A percentile compares a stretch with the other conserved stretches of the same genome.
phyloP scores from a whole-genome alignment of 1,284 basidiomycete genomes.

The Pseudozyma thailandica region DNA sequence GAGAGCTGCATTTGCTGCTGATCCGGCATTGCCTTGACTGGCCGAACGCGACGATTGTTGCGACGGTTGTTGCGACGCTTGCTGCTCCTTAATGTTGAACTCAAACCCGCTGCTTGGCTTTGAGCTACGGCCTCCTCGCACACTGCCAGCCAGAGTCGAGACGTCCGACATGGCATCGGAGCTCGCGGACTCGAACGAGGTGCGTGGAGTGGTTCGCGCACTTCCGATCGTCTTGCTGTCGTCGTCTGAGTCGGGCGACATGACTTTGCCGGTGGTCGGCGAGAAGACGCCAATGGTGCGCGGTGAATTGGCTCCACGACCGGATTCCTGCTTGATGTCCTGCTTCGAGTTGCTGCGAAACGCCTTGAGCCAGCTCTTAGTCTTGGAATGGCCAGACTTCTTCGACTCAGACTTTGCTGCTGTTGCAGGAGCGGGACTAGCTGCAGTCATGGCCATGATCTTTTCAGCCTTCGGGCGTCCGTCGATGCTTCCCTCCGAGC shows the following conservation, averaged over 20 bases:
- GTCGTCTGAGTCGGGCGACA: slow-evolving; percentile 46
- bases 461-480: slow-evolving; percentile 55
- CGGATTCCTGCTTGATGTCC: slow-evolving; percentile 6
- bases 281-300: slow-evolving; percentile 6
- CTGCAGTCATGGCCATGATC: slow-evolving; percentile 56
- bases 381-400: slow-evolving; percentile 49
- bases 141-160: slow-evolving; percentile 44
- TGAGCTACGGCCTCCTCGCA: slow-evolving; percentile 19
- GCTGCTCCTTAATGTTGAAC: slow-evolving; percentile 48
- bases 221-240: slow-evolving; percentile 44
- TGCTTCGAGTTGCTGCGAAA: slow-evolving; percentile 36
- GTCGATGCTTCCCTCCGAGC: slow-evolving; percentile 24
- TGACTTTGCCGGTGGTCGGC: slow-evolving; percentile 21
- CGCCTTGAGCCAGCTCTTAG: slow-evolving; percentile 61
- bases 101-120: slow-evolving; percentile 27
- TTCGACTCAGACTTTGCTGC: slow-evolving; percentile 16
- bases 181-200: slow-evolving; percentile 33
- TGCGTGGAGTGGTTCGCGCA: slow-evolving; percentile 30
- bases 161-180: slow-evolving; percentile 48
- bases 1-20: slow-evolving; percentile 10
- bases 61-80: slow-evolving; percentile 15
- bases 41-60: background rate
- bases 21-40: too few species aligned
- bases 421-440: slow-evolving; percentile 15
- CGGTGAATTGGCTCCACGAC: background rate